A percentile compares a stretch with the other conserved stretches of the same genome.
phyloP scores from a whole-genome alignment of 768 basidiomycete genomes.

The Omphalotus guepiniiformis region DNA sequence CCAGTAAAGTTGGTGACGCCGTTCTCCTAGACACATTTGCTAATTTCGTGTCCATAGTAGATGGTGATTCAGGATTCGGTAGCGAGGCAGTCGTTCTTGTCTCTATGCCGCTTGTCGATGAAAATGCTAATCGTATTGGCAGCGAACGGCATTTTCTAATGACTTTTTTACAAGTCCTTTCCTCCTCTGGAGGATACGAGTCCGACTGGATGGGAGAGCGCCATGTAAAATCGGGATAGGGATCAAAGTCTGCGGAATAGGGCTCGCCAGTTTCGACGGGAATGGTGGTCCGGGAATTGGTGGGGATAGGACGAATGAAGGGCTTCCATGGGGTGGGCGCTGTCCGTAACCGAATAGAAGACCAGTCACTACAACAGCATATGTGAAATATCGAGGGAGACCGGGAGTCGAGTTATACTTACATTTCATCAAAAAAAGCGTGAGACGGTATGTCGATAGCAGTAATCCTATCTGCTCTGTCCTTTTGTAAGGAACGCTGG shows the following conservation, averaged over 20 bases:
- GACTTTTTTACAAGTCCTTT: no score
- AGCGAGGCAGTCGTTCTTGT: not conserved
- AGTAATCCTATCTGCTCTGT: not conserved
- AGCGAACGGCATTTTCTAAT: not conserved
- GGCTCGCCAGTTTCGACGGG: not conserved
- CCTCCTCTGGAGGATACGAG: not conserved
- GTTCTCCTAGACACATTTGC: no score
- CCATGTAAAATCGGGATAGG: conserved; percentile 4
- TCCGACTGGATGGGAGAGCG: not conserved
- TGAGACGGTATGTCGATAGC: not conserved
- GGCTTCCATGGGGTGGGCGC: not conserved
- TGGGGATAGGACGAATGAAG: not conserved
- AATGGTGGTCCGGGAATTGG: not conserved
- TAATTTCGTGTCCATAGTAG: no score
- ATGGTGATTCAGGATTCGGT: not conserved
- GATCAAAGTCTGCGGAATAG: not conserved
- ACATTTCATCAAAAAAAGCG: conserved; percentile 1
- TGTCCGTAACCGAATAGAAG: not conserved
- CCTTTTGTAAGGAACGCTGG: not conserved
- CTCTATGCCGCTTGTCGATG: not conserved
- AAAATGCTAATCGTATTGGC: not conserved
- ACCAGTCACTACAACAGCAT: conserved; percentile 1
- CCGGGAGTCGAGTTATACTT: not conserved
- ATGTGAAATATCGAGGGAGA: not conserved
- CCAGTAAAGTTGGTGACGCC: no score